Evolutionary conservation across 768 basidiomycete genomes (phyloP).

Genomic region (Leccinum olivaceopallidum): DNA sequence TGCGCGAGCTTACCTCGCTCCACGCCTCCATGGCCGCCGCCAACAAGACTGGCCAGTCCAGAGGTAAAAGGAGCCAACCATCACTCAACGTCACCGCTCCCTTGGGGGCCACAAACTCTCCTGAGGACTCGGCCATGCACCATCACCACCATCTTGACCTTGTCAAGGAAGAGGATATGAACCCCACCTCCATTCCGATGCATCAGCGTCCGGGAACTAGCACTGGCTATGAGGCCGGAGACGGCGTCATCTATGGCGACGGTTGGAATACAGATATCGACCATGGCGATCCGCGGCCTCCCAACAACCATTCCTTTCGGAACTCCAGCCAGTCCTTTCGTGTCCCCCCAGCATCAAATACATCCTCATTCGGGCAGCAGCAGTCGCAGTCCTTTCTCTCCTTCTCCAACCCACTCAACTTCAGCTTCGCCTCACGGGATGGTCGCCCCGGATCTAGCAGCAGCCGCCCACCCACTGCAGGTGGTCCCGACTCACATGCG

Average conservation of each 20-base stretch:
- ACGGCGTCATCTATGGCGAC: conserved; percentile 31
- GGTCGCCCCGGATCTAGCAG: conserved; percentile 47
- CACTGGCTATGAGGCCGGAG: conserved; percentile 66
- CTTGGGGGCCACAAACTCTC: neutral
- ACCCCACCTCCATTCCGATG: conserved; percentile 28
- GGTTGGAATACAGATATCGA: conserved; percentile 41
- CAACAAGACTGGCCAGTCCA: conserved; percentile 39
- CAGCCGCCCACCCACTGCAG: conserved; percentile 56
- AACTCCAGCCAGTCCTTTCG: conserved; percentile 83
- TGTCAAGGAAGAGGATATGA: conserved; percentile 46
- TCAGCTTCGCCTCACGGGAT: conserved; percentile 43
- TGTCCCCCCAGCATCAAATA: conserved; percentile 49
- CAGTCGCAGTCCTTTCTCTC: conserved; percentile 72
- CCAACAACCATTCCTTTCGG: conserved; percentile 70
- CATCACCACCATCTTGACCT: conserved; percentile 20
- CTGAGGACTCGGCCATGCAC: conserved; percentile 22
- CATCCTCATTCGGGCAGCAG: conserved; percentile 42
- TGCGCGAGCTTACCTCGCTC: conserved; percentile 82
- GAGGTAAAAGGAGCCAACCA: conserved; percentile 40
- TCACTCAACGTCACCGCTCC: conserved; percentile 11
- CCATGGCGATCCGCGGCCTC: conserved; percentile 37
- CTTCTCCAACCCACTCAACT: conserved; percentile 50
- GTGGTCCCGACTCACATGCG: conserved; percentile 42
- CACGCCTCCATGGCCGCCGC: conserved; percentile 77
- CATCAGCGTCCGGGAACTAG: conserved; percentile 69